Conservation (phyloP, 2,329 filamentous ascomycete species). For the Karstenula rhodostoma region DNA sequence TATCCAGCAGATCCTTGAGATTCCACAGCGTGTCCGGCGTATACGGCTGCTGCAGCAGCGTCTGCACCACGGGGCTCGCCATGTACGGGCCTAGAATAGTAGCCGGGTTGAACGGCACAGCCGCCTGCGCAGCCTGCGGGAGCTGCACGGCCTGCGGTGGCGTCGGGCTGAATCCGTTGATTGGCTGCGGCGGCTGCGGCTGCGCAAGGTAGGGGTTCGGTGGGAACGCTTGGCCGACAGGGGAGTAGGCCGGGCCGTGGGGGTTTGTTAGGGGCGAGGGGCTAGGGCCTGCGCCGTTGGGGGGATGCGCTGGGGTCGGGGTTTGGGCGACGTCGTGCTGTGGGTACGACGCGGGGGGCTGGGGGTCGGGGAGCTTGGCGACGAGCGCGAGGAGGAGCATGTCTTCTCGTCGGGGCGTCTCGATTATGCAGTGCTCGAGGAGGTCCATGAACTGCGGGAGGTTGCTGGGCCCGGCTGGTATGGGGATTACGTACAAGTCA, state of each 20-base stretch:
- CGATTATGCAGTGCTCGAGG: slow-evolving; percentile 83
- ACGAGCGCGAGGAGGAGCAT: slow-evolving; percentile 87
- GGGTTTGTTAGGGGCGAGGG: slow-evolving; percentile 42
- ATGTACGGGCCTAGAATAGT: slow-evolving; percentile 54
- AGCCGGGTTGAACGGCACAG: slow-evolving; percentile 27
- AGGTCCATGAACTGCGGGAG: slow-evolving; percentile 89
- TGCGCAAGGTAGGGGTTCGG: slow-evolving; percentile 24
- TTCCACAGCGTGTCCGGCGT: slow-evolving; percentile 72
- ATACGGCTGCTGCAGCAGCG: slow-evolving; percentile 47
- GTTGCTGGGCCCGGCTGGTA: slow-evolving; percentile 72
- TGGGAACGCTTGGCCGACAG: slow-evolving; percentile 37
- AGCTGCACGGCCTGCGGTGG: slow-evolving; percentile 19
- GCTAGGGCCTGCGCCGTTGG: slow-evolving; percentile 33
- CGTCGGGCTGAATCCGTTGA: slow-evolving; percentile 15
- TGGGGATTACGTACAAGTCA: slow-evolving; percentile 90
- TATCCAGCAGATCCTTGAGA: slow-evolving; percentile 72
- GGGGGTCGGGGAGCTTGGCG: slow-evolving; percentile 58
- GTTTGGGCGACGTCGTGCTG: slow-evolving; percentile 25
- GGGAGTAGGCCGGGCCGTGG: slow-evolving; percentile 45
- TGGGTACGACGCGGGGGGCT: slow-evolving; percentile 38
- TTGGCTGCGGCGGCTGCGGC: neutral
- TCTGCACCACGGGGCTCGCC: slow-evolving; percentile 51
- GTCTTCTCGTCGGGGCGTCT: slow-evolving; percentile 74
- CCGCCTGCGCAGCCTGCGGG: slow-evolving; percentile 15
- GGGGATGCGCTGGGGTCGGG: slow-evolving; percentile 27